phyloP scores from a whole-genome alignment of 1,284 basidiomycete genomes.

The Sanghuangporus weigelae region DNA sequence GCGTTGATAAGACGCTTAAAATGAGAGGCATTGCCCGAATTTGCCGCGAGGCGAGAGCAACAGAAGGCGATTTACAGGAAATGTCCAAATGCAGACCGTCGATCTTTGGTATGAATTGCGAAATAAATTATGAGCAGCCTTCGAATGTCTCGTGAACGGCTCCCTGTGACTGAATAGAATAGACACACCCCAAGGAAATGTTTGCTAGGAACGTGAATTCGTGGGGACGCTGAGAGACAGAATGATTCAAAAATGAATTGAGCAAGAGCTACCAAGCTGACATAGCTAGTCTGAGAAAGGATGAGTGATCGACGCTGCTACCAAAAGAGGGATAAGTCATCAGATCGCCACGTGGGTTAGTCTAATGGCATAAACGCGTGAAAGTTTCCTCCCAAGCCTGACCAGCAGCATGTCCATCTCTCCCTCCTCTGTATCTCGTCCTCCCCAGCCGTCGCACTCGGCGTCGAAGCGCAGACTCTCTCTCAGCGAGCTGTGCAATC shows the following conservation, averaged over 20 bases:
- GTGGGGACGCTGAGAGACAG: too few relatives aligned
- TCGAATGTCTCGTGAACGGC: too few relatives aligned
- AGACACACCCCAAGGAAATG: too few relatives aligned
- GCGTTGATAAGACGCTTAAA: background rate
- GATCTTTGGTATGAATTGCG: too few relatives aligned
- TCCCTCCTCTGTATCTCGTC: constrained; percentile 1
- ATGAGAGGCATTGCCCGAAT: background rate
- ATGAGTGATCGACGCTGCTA: background rate
- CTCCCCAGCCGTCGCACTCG: background rate
- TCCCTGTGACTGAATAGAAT: too few relatives aligned
- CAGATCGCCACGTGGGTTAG: background rate
- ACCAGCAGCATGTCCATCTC: background rate
- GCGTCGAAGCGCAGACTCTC: constrained; percentile 12
- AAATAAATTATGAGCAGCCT: too few relatives aligned
- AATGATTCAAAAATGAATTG: background rate
- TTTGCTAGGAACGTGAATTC: too few relatives aligned
- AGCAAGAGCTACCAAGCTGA: background rate
- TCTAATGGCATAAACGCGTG: constrained; percentile 3
- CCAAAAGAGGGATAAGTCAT: background rate
- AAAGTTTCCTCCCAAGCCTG: background rate
- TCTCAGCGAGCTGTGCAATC: constrained; percentile 20
- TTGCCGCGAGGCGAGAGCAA: background rate
- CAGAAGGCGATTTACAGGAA: too few relatives aligned
- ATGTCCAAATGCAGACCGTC: too few relatives aligned
- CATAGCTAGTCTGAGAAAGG: background rate